These are phyloP conservation scores for Cryptosporidium canis DNA, from an alignment of 169 alveolate species.

Conservation along the genomic window DNA sequence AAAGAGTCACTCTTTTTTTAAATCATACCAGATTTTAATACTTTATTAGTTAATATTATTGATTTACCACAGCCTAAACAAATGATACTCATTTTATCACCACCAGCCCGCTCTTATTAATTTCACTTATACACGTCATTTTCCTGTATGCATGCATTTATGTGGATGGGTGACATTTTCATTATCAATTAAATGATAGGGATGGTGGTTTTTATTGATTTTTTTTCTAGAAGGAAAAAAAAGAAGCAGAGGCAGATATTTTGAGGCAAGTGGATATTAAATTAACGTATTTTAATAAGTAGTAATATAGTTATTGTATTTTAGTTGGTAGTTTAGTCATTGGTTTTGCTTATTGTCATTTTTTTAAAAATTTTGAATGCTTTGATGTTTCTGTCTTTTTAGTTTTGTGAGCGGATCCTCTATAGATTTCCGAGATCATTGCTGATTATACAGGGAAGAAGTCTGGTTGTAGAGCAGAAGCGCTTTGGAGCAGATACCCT, in stretches of 20 bases:
- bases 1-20: too few species aligned
- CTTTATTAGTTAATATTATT: too few species aligned
- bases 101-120: neutral
- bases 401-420: too few species aligned
- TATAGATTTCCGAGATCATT: too few species aligned
- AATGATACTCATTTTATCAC: neutral
- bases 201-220: too few species aligned
- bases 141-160: neutral
- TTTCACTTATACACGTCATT: neutral
- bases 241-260: neutral
- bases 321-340: neutral
- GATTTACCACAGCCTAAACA: too few species aligned
- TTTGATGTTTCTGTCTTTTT: neutral
- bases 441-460: too few species aligned
- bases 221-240: neutral
- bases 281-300: neutral
- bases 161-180: neutral
- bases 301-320: neutral
- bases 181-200: neutral
- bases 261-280: neutral
- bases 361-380: neutral
- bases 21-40: too few species aligned
- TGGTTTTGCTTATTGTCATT: neutral
- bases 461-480: neutral
- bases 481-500: conserved; percentile 60